Conservation (phyloP, 2,329 filamentous ascomycete genomes). For the Penicillium sp. region DNA sequence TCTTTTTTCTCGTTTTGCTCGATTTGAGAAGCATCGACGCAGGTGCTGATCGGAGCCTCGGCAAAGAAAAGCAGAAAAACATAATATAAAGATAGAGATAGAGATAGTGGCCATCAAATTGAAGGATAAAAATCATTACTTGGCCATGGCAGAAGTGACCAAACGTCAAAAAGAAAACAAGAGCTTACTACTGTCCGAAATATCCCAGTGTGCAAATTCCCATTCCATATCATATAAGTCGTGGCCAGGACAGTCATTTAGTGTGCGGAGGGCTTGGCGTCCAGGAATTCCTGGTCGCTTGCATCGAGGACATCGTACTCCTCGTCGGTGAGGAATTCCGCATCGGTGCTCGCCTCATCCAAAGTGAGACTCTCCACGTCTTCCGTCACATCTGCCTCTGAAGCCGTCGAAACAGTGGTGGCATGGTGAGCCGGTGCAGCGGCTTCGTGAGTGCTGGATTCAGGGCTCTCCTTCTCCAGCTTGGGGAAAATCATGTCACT, state of each 20-base stretch:
- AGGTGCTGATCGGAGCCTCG: background rate
- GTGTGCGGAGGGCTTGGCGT: conserved; percentile 36
- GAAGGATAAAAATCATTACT: conserved; percentile 13
- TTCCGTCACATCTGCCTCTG: conserved; percentile 48
- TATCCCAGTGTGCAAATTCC: conserved; percentile 17
- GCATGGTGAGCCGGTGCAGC: conserved; percentile 29
- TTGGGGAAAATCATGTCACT: conserved; percentile 96
- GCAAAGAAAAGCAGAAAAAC: background rate
- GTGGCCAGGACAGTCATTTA: conserved; percentile 3
- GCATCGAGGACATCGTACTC: conserved; percentile 97
- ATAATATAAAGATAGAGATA: background rate
- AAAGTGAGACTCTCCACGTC: conserved; percentile 56
- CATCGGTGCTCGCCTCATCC: conserved; percentile 47
- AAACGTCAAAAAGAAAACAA: conserved; percentile 3
- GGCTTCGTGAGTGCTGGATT: conserved; percentile 67
- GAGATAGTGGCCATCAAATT: conserved; percentile 6
- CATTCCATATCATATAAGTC: conserved; percentile 14
- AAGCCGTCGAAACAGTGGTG: conserved; percentile 40
- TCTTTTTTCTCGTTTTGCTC: background rate
- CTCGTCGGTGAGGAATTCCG: conserved; percentile 89
- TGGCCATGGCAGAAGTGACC: conserved; percentile 18
- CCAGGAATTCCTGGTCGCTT: conserved; percentile 76
- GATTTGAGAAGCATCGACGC: background rate
- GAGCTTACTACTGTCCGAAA: background rate
- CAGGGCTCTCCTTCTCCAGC: conserved; percentile 87